Evolutionary conservation across 495 filamentous ascomycete species (phyloP).

Genomic region (Cryomyces minteri): DNA sequence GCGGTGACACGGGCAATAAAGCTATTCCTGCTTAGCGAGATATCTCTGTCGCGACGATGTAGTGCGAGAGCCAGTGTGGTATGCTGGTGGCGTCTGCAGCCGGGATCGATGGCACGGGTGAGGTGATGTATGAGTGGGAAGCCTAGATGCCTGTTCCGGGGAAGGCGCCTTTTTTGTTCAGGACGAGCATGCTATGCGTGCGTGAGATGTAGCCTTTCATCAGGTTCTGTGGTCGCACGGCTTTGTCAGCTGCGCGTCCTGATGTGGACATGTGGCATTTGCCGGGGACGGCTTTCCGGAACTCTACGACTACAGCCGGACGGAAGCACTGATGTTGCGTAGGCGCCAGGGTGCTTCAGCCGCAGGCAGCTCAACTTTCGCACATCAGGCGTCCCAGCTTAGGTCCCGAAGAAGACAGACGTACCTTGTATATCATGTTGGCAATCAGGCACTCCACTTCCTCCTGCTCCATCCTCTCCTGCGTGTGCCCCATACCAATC

Average conservation of each 20-base stretch:
- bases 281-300: not conserved
- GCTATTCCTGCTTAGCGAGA: no score
- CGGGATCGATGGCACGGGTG: no score
- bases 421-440: slow-evolving; percentile 92
- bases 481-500: slow-evolving; percentile 24
- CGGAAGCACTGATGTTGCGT: not conserved
- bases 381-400: not conserved
- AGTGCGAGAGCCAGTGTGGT: no score
- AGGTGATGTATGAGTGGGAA: not conserved
- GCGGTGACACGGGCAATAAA: no score
- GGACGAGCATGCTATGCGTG: slow-evolving; percentile 69
- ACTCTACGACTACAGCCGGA: not conserved
- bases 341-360: not conserved
- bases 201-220: slow-evolving; percentile 98
- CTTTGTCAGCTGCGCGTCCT: not conserved
- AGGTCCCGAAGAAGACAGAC: slow-evolving; percentile 9
- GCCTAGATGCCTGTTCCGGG: slow-evolving; percentile 74
- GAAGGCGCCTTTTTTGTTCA: slow-evolving; percentile 83
- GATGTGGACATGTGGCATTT: not conserved
- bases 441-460: slow-evolving; percentile 91
- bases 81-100: no score
- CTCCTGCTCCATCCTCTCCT: slow-evolving; percentile 57
- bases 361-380: not conserved
- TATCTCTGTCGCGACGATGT: no score
- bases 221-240: slow-evolving; percentile 41